Evolutionary conservation across 306 rosid genomes (phyloP), one percentile per base, ranked within the genome.

Genomic region (Corylus heterophylla): DNA sequence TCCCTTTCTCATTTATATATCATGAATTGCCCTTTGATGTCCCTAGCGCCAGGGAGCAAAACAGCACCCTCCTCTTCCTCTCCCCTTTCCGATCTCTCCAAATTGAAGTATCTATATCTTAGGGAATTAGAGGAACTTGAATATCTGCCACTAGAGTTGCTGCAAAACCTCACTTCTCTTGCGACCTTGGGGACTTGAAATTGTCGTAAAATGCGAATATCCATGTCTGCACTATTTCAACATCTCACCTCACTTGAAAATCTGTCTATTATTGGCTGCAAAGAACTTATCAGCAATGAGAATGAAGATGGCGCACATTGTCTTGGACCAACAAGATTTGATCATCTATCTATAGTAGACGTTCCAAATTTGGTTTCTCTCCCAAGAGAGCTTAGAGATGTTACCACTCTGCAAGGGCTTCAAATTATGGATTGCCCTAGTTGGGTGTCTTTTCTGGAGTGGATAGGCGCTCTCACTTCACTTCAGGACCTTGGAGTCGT

Each of bases 1-100:
- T 81, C 80, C 35, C 12, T 42, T 3, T 8, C 6, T 81, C 45
- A 31, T 8, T 48, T 11, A 17, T 17, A 75, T 69, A 73, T 80
- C 84, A 31, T n/a, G 59, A 8, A 5, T 0, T 47, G 7, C 25
- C 37, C 25, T 45, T 20, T 2, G 54, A 49, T 49, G 54, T 49
- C 22, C 22, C 22, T 22, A 42, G 22, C 22, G 0, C 22, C 22
- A 22, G 22, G 22, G 22, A 22, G 22, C 22, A 22, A 22, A 22
- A 22, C 22, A 22, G 22, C 22, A 22, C 22, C 22, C 22, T 22
- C 22, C 22, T 22, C 22, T 22, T 22, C 22, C 22, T 22, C 22
- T 22, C 22, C 22, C 22, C 22, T 22, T 22, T 22, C 22, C 0
- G 22, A 22, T 22, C 54, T 81, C 61, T 75, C 80, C 7, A 45